Percentiles rank a stretch among this genome's conserved stretches.
Conservation (phyloP, 495 filamentous ascomycete species). For the Platismatia glauca region DNA sequence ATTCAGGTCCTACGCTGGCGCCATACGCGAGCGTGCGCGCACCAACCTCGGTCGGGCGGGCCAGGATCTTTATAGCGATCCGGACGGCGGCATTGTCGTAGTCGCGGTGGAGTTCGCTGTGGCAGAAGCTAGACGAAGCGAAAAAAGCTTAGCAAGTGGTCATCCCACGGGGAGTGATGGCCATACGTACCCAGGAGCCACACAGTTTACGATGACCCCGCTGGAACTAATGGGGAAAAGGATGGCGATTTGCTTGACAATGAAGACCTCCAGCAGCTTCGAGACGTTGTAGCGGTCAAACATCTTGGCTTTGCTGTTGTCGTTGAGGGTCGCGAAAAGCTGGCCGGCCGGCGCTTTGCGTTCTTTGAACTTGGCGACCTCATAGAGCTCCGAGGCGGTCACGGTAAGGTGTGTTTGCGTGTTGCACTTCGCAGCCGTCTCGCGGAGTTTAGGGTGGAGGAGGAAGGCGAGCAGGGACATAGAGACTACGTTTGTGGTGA, state of each 20-base stretch:
- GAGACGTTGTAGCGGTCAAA: conserved; percentile 37
- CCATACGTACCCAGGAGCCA: conserved; percentile 38
- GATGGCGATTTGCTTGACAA: conserved; percentile 38
- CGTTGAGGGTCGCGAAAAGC: conserved; percentile 30
- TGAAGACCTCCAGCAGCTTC: conserved; percentile 45
- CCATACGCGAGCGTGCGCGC: conserved; percentile 38
- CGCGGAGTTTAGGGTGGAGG: conserved; percentile 28
- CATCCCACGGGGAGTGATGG: too few relatives aligned
- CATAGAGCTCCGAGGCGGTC: conserved; percentile 37
- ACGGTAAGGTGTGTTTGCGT: conserved; percentile 29
- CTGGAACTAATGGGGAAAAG: conserved; percentile 20
- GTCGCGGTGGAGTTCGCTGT: neutral
- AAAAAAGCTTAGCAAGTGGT: neutral
- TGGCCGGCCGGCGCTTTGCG: conserved; percentile 23
- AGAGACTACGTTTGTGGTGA: conserved; percentile 48
- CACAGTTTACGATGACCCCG: conserved; percentile 38
- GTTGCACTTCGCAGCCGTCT: conserved; percentile 25
- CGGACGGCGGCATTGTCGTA: conserved; percentile 6
- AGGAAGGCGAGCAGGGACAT: conserved; percentile 40
- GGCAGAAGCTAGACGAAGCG: neutral
- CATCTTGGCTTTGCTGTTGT: conserved; percentile 22
- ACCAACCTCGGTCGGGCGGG: conserved; percentile 40
- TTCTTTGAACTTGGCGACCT: conserved; percentile 29
- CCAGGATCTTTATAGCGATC: conserved; percentile 27
- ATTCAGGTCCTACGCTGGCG: conserved; percentile 31